These are phyloP conservation scores for Globisporangium radiosum DNA, from an alignment of 352 stramenopile species.

Conservation along the genomic window DNA sequence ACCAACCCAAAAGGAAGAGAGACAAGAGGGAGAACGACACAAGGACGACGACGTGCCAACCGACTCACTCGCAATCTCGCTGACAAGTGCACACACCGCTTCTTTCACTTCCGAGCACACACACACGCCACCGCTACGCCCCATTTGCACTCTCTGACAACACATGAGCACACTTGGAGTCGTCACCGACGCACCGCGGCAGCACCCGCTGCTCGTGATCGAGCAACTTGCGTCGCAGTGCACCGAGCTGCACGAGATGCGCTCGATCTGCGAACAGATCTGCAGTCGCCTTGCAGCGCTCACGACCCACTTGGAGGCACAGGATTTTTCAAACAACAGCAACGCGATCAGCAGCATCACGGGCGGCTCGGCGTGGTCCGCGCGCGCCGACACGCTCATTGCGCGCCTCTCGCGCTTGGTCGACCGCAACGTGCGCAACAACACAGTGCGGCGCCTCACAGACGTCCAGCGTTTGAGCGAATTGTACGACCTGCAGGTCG, in stretches of 20 bases:
- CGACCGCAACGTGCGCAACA: conserved; percentile 20
- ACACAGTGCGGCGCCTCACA: conserved; percentile 27
- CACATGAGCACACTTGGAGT: neutral
- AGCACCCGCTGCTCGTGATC: conserved; percentile 11
- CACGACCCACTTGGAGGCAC: conserved; percentile 2
- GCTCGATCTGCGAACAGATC: conserved; percentile 8
- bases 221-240: conserved; percentile 15
- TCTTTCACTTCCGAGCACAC: too few species aligned
- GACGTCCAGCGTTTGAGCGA: conserved; percentile 27
- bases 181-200: neutral
- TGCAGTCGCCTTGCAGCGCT: conserved; percentile 7
- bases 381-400: conserved; percentile 13
- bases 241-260: conserved; percentile 11
- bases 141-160: too few species aligned
- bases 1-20: too few species aligned
- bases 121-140: too few species aligned
- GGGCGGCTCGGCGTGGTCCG: neutral
- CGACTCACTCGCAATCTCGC: too few species aligned
- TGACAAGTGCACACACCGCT: too few species aligned
- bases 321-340: neutral
- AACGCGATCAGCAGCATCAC: neutral
- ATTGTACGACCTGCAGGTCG: conserved; percentile 29
- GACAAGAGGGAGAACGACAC: too few species aligned
- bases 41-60: neutral
- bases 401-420: conserved; percentile 26